These are phyloP conservation scores for Coemansia sp. DNA, from an alignment of 192 early-diverging fungal species.

Conservation along the genomic window DNA sequence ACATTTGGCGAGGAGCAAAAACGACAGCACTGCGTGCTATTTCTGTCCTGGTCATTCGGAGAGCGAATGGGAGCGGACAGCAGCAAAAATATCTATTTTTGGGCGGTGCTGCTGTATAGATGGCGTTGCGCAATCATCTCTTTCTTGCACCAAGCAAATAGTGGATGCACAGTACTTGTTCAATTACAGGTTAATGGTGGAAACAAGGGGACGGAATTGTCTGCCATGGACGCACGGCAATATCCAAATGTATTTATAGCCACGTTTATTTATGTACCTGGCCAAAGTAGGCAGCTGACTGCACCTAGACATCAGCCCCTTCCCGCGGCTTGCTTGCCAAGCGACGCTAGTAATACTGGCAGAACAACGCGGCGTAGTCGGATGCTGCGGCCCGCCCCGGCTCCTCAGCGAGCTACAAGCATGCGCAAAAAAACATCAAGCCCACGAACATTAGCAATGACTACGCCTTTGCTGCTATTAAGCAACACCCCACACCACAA, in stretches of 20 bases:
- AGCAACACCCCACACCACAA: neutral
- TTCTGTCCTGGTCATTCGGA: neutral
- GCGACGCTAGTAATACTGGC: slow-evolving; percentile 28
- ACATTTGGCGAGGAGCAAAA: neutral
- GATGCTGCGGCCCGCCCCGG: slow-evolving; percentile 30
- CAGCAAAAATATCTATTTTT: slow-evolving; percentile 10
- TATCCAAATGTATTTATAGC: neutral
- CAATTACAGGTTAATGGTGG: too few relatives aligned
- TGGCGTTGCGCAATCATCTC: neutral
- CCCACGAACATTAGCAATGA: neutral
- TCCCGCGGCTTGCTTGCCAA: too few relatives aligned
- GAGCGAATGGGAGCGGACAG: neutral
- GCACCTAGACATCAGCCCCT: too few relatives aligned
- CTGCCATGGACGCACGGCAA: neutral
- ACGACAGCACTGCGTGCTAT: neutral
- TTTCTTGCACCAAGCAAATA: neutral
- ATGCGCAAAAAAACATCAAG: neutral
- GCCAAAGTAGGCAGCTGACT: neutral
- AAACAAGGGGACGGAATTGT: too few relatives aligned
- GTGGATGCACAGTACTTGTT: neutral
- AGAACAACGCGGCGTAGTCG: slow-evolving; percentile 45
- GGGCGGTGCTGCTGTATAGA: neutral
- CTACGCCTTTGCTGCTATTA: neutral
- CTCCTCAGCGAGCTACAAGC: slow-evolving; percentile 48
- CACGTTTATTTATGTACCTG: neutral